Evolutionary conservation across 1,284 basidiomycete species (phyloP).

Genomic region (Rhizopogon hawkerae): DNA sequence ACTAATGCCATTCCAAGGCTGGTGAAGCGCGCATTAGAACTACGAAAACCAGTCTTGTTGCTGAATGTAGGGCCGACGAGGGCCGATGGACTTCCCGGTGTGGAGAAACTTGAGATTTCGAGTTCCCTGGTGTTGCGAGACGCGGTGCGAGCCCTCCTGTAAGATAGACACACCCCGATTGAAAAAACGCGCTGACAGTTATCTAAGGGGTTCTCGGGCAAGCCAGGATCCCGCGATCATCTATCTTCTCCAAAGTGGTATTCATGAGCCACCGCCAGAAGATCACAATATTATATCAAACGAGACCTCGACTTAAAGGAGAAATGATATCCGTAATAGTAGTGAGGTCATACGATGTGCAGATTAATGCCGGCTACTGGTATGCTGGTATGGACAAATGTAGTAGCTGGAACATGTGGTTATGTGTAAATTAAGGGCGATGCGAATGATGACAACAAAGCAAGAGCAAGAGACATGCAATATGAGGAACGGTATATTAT

Average conservation of each 20-base stretch:
- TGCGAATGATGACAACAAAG: constrained; percentile 17
- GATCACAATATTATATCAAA: constrained; percentile 9
- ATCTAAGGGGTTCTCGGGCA: constrained; percentile 19
- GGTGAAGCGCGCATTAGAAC: constrained; percentile 72
- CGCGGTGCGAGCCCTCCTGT: constrained; percentile 52
- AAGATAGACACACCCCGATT: constrained; percentile 21
- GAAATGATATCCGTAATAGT: constrained; percentile 11
- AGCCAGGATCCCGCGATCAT: constrained; percentile 15
- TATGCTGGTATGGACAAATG: constrained; percentile 17
- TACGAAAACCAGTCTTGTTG: constrained; percentile 69
- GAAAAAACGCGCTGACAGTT: constrained; percentile 15
- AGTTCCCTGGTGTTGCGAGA: constrained; percentile 64
- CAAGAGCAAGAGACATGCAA: constrained; percentile 10
- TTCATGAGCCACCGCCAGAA: constrained; percentile 22
- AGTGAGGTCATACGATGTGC: constrained; percentile 21
- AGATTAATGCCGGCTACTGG: constrained; percentile 25
- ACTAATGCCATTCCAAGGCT: constrained; percentile 37
- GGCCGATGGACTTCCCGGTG: constrained; percentile 62
- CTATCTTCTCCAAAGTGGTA: constrained; percentile 20
- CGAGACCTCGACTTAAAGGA: constrained; percentile 3
- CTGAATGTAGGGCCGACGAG: constrained; percentile 83
- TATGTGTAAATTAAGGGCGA: constrained; percentile 19
- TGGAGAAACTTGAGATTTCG: constrained; percentile 71
- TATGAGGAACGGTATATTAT: constrained; percentile 13
- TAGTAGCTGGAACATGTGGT: constrained; percentile 14